Percentiles rank a stretch among this genome's conserved stretches.
phyloP scores from a whole-genome alignment of 2,329 filamentous ascomycete genomes.

The Sclerotinia spermophila region DNA sequence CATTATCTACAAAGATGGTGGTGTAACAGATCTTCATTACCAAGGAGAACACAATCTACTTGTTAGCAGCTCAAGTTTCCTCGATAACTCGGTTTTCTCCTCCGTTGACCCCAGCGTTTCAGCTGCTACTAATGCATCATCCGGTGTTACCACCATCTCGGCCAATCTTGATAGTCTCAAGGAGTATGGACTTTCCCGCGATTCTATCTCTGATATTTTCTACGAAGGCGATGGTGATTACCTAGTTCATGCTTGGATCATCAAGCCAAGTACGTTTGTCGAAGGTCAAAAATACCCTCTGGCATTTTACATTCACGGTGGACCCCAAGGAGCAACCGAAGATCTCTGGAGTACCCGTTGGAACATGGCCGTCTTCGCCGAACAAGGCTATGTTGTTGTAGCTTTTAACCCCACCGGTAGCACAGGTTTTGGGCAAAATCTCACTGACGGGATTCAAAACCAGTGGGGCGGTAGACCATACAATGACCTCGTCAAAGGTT shows the following conservation, averaged over 20 bases:
- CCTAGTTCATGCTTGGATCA: slow-evolving; percentile 28
- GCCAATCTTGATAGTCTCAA: slow-evolving; percentile 24
- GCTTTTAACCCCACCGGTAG: slow-evolving; percentile 71
- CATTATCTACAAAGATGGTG: slow-evolving; percentile 14
- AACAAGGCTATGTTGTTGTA: slow-evolving; percentile 79
- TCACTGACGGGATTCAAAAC: slow-evolving; percentile 49
- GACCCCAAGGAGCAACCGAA: slow-evolving; percentile 71
- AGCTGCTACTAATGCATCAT: slow-evolving; percentile 24
- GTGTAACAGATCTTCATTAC: slow-evolving; percentile 38
- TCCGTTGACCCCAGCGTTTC: slow-evolving; percentile 38
- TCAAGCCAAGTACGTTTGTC: slow-evolving; percentile 49
- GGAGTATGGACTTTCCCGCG: slow-evolving; percentile 26
- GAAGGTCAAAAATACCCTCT: slow-evolving; percentile 70
- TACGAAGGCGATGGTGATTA: slow-evolving; percentile 30
- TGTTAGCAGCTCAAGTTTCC: slow-evolving; percentile 59
- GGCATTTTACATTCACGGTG: slow-evolving; percentile 74
- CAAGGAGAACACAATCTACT: slow-evolving; percentile 41
- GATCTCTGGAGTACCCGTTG: slow-evolving; percentile 77
- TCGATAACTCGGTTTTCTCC: slow-evolving; percentile 69
- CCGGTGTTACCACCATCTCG: slow-evolving; percentile 23
- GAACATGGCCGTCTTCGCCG: slow-evolving; percentile 80
- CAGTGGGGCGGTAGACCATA: slow-evolving; percentile 61
- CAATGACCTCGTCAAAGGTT: slow-evolving; percentile 70
- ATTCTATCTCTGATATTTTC: slow-evolving; percentile 29
- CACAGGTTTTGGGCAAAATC: slow-evolving; percentile 74